Conservation (phyloP, 495 filamentous ascomycete genomes). For the Xylaria venustula region DNA sequence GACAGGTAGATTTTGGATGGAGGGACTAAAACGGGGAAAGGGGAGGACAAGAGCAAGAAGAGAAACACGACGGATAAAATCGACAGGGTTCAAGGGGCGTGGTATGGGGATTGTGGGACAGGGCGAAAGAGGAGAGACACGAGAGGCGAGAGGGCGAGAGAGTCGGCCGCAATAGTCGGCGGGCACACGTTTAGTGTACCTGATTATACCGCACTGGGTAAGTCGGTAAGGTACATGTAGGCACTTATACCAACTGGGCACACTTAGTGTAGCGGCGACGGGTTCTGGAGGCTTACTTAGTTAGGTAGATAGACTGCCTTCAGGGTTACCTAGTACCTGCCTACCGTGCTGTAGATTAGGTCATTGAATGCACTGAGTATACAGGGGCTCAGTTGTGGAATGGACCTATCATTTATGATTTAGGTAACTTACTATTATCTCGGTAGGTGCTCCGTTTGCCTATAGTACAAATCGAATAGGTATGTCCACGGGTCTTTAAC, state of each 20-base stretch:
- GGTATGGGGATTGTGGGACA: neutral
- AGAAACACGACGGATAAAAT: conserved; percentile 7
- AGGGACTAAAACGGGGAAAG: conserved; percentile 18
- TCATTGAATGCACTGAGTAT: too few relatives aligned
- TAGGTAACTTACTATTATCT: too few relatives aligned
- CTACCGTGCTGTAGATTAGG: neutral
- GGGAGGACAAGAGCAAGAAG: conserved; percentile 15
- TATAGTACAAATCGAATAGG: too few relatives aligned
- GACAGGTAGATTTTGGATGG: conserved; percentile 14
- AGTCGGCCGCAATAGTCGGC: neutral
- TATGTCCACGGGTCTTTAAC: too few relatives aligned
- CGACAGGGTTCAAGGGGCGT: conserved; percentile 13
- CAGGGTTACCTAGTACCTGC: too few relatives aligned
- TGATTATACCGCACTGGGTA: too few relatives aligned
- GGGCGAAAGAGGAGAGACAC: neutral
- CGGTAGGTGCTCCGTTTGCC: too few relatives aligned
- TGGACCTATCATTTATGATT: too few relatives aligned
- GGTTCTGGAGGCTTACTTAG: neutral
- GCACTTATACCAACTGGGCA: neutral
- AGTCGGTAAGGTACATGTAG: too few relatives aligned
- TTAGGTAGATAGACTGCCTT: neutral
- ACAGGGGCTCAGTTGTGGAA: too few relatives aligned
- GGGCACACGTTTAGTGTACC: too few relatives aligned
- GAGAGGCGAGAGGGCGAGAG: neutral
- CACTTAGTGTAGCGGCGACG: neutral